Conservation (phyloP, 2,329 filamentous ascomycete species). For the Scytalidium lignicola region DNA sequence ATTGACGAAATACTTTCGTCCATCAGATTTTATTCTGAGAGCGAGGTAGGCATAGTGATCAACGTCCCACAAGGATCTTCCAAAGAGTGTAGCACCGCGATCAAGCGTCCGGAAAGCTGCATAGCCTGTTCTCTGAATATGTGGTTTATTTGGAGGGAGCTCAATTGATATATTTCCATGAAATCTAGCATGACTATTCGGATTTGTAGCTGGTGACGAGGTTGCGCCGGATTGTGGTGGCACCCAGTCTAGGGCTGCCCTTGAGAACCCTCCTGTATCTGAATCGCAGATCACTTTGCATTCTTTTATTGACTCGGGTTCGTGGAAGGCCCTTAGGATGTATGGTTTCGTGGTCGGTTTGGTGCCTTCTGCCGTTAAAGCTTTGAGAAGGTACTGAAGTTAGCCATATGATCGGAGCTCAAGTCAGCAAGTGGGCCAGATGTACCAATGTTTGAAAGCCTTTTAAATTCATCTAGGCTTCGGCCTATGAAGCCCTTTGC, state of each 20-base stretch:
- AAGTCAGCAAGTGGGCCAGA: neutral
- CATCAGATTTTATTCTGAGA: slow-evolving; percentile 83
- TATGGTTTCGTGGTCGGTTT: slow-evolving; percentile 59
- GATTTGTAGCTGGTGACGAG: slow-evolving; percentile 12
- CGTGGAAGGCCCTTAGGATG: slow-evolving; percentile 59
- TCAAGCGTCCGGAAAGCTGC: slow-evolving; percentile 86
- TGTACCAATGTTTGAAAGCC: slow-evolving; percentile 51
- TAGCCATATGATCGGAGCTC: slow-evolving; percentile 7
- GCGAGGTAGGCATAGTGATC: slow-evolving; percentile 86
- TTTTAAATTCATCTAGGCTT: slow-evolving; percentile 55
- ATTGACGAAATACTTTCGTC: slow-evolving; percentile 89
- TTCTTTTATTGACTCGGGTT: slow-evolving; percentile 38
- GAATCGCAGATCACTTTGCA: slow-evolving; percentile 81
- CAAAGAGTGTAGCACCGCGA: slow-evolving; percentile 73
- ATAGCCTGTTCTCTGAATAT: slow-evolving; percentile 76
- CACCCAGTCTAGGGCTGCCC: slow-evolving; percentile 56
- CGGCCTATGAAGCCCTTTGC: slow-evolving; percentile 52
- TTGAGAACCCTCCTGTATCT: slow-evolving; percentile 82
- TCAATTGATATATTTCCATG: slow-evolving; percentile 83
- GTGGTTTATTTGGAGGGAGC: slow-evolving; percentile 68
- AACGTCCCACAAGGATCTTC: slow-evolving; percentile 79
- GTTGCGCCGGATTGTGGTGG: slow-evolving; percentile 30
- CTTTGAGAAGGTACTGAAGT: slow-evolving; percentile 35
- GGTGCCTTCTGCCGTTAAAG: slow-evolving; percentile 64
- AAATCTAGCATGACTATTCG: slow-evolving; percentile 66